phyloP scores from a whole-genome alignment of 1,139 yeast genomes.

The Taphrina communis region DNA sequence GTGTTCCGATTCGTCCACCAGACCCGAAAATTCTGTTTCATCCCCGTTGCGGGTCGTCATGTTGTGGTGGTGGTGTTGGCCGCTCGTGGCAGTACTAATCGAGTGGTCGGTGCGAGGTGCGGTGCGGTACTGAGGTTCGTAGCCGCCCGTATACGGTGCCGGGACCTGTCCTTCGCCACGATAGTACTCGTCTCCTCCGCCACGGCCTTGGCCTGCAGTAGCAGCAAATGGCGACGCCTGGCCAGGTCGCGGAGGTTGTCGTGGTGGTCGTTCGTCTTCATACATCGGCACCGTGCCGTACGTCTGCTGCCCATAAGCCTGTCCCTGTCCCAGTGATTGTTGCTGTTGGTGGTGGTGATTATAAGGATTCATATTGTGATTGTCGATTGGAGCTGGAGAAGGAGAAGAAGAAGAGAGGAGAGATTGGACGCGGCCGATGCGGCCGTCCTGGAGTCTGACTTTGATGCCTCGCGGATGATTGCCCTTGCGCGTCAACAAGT shows the following conservation, averaged over 20 bases:
- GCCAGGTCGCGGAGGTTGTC: not conserved
- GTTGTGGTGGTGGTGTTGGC: too few relatives aligned
- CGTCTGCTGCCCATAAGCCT: not conserved
- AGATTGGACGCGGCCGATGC: slow-evolving; percentile 36
- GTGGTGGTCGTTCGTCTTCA: too few relatives aligned
- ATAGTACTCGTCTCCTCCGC: not conserved
- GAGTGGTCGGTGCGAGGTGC: too few relatives aligned
- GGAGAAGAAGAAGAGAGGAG: not conserved
- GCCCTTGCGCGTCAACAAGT: slow-evolving; percentile 29
- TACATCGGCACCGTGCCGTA: slow-evolving; percentile 2
- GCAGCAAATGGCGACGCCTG: not conserved
- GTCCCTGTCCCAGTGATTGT: not conserved
- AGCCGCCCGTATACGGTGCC: slow-evolving; percentile 1
- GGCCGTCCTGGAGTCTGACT: slow-evolving; percentile 32
- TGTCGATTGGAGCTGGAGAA: not conserved
- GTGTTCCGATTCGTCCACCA: slow-evolving; percentile 8
- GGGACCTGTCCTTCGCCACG: not conserved
- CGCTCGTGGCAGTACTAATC: too few relatives aligned
- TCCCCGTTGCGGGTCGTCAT: too few relatives aligned
- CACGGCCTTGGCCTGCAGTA: not conserved
- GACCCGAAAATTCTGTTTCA: not conserved
- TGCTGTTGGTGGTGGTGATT: too few relatives aligned
- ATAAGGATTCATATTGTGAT: too few relatives aligned
- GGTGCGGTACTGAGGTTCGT: not conserved
- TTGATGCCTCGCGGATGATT: slow-evolving; percentile 38